Percentiles rank a stretch among this genome's conserved stretches.
Evolutionary conservation across 768 basidiomycete species (phyloP).

Genomic region (Lactarius indigo): DNA sequence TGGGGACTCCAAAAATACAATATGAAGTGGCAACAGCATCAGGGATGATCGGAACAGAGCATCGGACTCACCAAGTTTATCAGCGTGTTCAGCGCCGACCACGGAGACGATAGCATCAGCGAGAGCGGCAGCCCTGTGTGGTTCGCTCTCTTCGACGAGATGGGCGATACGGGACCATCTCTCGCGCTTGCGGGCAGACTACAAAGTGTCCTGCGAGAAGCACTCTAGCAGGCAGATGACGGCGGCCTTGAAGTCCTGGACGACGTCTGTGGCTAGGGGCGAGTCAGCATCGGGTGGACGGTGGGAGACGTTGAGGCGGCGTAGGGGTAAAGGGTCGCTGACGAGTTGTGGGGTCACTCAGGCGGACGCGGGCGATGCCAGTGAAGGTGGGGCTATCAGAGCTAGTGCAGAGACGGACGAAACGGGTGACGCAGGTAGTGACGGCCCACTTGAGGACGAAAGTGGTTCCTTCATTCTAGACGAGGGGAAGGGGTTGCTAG

Average conservation of each 20-base stretch:
- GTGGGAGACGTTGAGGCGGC: conserved; percentile 29
- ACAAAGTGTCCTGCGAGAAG: conserved; percentile 43
- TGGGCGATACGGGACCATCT: conserved; percentile 63
- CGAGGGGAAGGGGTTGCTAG: conserved; percentile 62
- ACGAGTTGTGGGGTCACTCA: conserved; percentile 49
- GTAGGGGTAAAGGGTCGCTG: conserved; percentile 43
- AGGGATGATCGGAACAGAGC: background rate
- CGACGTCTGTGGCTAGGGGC: conserved; percentile 49
- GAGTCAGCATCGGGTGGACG: conserved; percentile 37
- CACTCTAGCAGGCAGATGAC: conserved; percentile 66
- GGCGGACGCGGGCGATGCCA: conserved; percentile 63
- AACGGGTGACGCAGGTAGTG: conserved; percentile 65
- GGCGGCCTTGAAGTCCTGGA: conserved; percentile 66
- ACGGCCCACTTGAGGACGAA: conserved; percentile 55
- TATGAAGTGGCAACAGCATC: background rate
- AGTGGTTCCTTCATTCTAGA: conserved; percentile 29
- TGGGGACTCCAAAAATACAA: too few relatives aligned
- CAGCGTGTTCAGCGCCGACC: conserved; percentile 60
- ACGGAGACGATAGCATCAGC: conserved; percentile 68
- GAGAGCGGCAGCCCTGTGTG: conserved; percentile 65
- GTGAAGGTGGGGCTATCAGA: conserved; percentile 64
- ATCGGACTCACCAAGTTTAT: conserved; percentile 60
- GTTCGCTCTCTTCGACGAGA: conserved; percentile 70
- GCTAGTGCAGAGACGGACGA: conserved; percentile 58
- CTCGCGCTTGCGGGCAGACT: conserved; percentile 50